phyloP scores from a whole-genome alignment of 179 eudicot species.

The Camellia oleifera region DNA sequence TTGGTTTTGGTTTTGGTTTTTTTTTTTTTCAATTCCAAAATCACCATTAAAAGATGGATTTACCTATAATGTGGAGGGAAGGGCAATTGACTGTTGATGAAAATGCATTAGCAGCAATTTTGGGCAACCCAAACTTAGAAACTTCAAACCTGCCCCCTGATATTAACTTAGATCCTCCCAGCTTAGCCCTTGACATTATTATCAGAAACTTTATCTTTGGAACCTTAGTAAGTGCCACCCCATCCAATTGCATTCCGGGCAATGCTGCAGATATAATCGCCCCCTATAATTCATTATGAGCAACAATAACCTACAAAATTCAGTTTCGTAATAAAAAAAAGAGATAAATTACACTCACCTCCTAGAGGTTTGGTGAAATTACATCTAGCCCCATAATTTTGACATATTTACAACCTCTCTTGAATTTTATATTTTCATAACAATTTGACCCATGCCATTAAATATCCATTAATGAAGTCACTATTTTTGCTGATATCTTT shows the following conservation, averaged over 20 bases:
- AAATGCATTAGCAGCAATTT: conserved; percentile 24
- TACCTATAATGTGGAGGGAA: conserved; percentile 38
- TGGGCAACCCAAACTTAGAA: conserved; percentile 17
- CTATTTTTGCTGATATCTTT: no score
- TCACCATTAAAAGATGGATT: neutral
- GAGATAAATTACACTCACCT: neutral
- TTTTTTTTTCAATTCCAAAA: neutral
- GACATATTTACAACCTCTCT: no score
- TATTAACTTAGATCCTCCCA: conserved; percentile 18
- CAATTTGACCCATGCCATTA: no score
- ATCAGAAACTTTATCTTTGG: conserved; percentile 29
- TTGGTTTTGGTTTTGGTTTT: no score
- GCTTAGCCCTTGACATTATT: conserved; percentile 25
- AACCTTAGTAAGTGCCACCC: conserved; percentile 29
- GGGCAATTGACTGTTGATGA: conserved; percentile 23
- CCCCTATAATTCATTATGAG: conserved; percentile 5
- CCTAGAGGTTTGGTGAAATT: neutral
- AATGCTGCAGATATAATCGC: conserved; percentile 12
- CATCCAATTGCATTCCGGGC: conserved; percentile 26
- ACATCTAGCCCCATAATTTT: no score
- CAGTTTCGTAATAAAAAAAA: neutral
- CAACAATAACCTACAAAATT: neutral
- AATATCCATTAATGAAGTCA: no score
- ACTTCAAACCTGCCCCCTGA: conserved; percentile 28
- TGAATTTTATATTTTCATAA: no score